Evolutionary conservation across 345 rosid species (phyloP), one percentile per base, ranked within the genome.

Genomic region (Sisymbrium altissimum): DNA sequence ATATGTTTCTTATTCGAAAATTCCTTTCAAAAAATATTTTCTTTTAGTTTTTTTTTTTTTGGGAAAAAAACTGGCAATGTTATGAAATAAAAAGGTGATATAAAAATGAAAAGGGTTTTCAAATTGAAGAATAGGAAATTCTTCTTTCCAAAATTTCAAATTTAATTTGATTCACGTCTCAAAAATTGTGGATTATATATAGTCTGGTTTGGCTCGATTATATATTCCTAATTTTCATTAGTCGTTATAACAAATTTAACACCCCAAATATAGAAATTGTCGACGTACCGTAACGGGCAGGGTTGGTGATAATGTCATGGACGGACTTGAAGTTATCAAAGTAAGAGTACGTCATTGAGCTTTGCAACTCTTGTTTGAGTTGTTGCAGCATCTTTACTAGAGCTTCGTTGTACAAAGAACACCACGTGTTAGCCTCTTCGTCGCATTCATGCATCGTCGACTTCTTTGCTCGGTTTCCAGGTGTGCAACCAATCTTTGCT

Each of bases 401-500:
- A 12, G 62, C 85, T 39, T 53, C 54, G 43, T 89, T 89, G 80
- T 91, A 91, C 62, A 58, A 27, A 48, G 54, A 68, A 14, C 81
- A 56, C 85, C 82, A 76, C 64, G 19, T 53, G 71, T 86, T 89
- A n/a, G 66, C 17, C 18, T 49, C 80, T 65, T 80, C 80, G 32
- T 77, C 73, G 78, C 96, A 91, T 64, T 71, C 85, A 19, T 64
- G 14, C 73, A 44, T 11, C 3, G 63, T 75, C 18, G 74, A 45
- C 72, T 71, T 75, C 73, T 83, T 83, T 19, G 11, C 18, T 79
- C 97, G 83, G 52, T 35, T 55, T 0, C 75, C 66, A 3, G 97
- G 97, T 39, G 60, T 68, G 64, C 97, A 91, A 5, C 97, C 97
- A 14, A 87, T 62, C 12, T 65, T 29, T 3, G 74, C 85, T 9